Evolutionary conservation across 257 asterid species (phyloP), one percentile per base, ranked within the genome.

Genomic region (Cynanchum wilfordii): DNA sequence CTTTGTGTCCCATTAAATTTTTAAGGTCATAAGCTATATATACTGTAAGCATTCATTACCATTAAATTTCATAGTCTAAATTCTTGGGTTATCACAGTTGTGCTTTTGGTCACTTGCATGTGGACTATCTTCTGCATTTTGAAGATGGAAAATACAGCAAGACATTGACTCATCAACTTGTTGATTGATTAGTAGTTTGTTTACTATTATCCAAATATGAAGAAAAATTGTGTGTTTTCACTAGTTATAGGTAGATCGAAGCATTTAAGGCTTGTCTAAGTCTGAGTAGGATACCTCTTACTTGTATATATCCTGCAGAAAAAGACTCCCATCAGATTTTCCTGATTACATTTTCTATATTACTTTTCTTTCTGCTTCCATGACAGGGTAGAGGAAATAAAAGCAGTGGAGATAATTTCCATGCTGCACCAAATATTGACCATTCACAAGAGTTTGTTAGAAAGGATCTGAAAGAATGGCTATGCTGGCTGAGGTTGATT

Each of bases 401-500:
- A 81, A 95, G 99, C 68, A 91, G 99, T 57, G 99, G 99, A 75
- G 99, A 95, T 73, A 83, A 80, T 83, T 95, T 95, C 86, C 99
- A 92, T 79, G 98, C 99, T 27, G 99, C 99, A 79, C 99, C 99
- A 80, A 95, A 95, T 71, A 95, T 95, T 75, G 98, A 95, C 80
- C 99, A 92, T 77, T 95, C 99, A 60, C 99, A 95, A 84, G 98
- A 92, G 29, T 95, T 92, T 56, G 99, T 95, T 74, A 88, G 98
- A 70, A 92, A 82, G 58, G 99, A 95, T 82, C 81, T 95, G 79
- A 92, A 82, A 87, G 98, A 92, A 82, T 92, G 99, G 99, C 59
- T 95, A 73, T 20, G 50, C 83, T 95, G 99, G 99, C 84, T 95
- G 74, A 80, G 98, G 99, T 95, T 72, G 77, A 84, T 77, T 75